Evolutionary conservation across 2,329 filamentous ascomycete species (phyloP).

Genomic region (Aspergillus uvarum): DNA sequence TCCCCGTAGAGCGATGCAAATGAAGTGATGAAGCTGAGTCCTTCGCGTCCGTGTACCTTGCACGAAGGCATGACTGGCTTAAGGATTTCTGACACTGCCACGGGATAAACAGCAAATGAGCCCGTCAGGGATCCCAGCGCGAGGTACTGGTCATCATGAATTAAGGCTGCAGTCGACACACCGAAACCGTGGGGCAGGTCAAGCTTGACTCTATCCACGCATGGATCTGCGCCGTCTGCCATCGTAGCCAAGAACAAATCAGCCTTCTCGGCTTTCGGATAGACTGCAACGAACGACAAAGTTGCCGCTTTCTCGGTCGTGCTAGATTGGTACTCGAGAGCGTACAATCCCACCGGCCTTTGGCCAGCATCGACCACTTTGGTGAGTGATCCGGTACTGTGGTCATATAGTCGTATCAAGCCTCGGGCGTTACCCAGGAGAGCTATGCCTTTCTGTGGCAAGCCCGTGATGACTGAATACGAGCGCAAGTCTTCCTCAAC

Average conservation of each 20-base stretch:
- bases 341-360: conserved; percentile 31
- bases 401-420: conserved; percentile 36
- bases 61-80: conserved; percentile 26
- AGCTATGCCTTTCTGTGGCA: conserved; percentile 32
- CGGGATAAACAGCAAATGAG: conserved; percentile 50
- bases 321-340: conserved; percentile 22
- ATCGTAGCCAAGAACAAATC: conserved; percentile 29
- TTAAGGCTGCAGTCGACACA: conserved; percentile 51
- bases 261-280: conserved; percentile 27
- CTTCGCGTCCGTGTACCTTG: conserved; percentile 55
- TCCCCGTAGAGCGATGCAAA: conserved; percentile 16
- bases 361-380: conserved; percentile 26
- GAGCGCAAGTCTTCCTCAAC: conserved; percentile 31
- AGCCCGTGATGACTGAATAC: conserved; percentile 31
- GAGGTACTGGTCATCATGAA: conserved; percentile 36
- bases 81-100: conserved; percentile 19
- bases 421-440: conserved; percentile 37
- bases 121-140: conserved; percentile 59
- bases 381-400: conserved; percentile 29
- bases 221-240: conserved; percentile 29
- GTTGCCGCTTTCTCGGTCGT: conserved; percentile 4
- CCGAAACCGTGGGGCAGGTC: conserved; percentile 47
- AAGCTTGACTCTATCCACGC: conserved; percentile 36
- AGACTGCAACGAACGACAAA: conserved; percentile 29
- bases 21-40: conserved; percentile 64